Conservation (phyloP, 331 rosid species). For the Rosa hybrid region DNA sequence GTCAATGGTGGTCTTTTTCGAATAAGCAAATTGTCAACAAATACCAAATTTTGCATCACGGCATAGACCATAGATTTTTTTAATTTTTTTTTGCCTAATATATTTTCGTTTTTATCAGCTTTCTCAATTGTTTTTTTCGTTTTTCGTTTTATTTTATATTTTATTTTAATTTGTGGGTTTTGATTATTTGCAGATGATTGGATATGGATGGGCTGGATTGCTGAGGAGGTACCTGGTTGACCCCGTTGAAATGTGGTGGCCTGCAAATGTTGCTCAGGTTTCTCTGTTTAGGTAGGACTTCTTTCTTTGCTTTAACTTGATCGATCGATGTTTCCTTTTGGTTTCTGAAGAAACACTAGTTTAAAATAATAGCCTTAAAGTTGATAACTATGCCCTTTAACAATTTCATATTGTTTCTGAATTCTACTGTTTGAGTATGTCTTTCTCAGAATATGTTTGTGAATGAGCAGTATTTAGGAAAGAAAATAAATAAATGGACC, state of each 20-base stretch:
- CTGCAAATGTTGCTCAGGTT: constrained; percentile 96
- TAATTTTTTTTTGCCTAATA: not conserved
- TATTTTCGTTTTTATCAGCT: not conserved
- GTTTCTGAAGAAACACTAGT: not conserved
- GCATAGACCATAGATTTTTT: not conserved
- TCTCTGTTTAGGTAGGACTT: constrained; percentile 81
- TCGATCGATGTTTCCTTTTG: constrained; percentile 13
- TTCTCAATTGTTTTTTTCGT: not conserved
- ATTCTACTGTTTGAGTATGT: not conserved
- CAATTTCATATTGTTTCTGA: not conserved
- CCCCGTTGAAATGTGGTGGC: constrained; percentile 99
- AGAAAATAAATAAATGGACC: not conserved
- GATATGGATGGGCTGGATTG: constrained; percentile 99
- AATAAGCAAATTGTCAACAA: not conserved
- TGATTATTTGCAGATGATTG: constrained; percentile 61
- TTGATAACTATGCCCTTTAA: not conserved
- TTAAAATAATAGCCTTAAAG: not conserved
- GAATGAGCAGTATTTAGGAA: not conserved
- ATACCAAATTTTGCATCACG: not conserved
- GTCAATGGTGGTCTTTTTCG: constrained; percentile 1
- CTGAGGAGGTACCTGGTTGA: constrained; percentile 91
- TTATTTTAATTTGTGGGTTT: not conserved
- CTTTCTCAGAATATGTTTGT: not conserved
- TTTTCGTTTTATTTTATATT: not conserved
- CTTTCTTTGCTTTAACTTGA: constrained; percentile 7